Conservation (phyloP, 371 early-diverging fungal genomes). For the Mucor plumbeus region DNA sequence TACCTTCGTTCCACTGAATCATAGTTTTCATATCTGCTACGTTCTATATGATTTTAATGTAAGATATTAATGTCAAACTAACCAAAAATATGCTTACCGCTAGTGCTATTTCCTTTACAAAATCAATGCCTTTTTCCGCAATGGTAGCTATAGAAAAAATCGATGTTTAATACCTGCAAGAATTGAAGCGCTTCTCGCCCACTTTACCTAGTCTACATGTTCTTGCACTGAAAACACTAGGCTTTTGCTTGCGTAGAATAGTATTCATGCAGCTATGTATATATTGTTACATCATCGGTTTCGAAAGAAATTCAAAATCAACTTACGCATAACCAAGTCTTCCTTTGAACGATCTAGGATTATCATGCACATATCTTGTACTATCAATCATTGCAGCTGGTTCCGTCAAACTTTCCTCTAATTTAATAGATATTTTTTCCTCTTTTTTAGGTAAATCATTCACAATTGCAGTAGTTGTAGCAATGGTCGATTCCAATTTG, state of each 20-base stretch:
- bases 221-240: conserved; percentile 27
- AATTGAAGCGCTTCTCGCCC: too few relatives aligned
- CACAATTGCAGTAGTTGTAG: not conserved
- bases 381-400: not conserved
- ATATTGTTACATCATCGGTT: not conserved
- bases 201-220: conserved; percentile 28
- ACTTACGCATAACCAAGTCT: conserved; percentile 32
- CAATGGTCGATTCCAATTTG: not conserved
- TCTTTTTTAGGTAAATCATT: not conserved
- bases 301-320: not conserved
- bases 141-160: conserved; percentile 32
- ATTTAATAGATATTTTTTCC: not conserved
- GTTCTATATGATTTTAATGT: conserved; percentile 31
- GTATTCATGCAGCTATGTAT: conserved; percentile 27
- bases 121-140: conserved; percentile 47
- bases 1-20: conserved; percentile 59
- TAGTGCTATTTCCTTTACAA: conserved; percentile 44
- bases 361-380: conserved; percentile 22
- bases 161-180: not conserved
- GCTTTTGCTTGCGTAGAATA: conserved; percentile 27
- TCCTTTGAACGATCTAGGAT: conserved; percentile 30
- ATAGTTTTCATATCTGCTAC: conserved; percentile 42
- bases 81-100: conserved; percentile 13
- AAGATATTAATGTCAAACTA: not conserved
- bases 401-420: not conserved